Conservation (phyloP, 192 early-diverging fungal genomes). For the Entomortierella beljakovae region DNA sequence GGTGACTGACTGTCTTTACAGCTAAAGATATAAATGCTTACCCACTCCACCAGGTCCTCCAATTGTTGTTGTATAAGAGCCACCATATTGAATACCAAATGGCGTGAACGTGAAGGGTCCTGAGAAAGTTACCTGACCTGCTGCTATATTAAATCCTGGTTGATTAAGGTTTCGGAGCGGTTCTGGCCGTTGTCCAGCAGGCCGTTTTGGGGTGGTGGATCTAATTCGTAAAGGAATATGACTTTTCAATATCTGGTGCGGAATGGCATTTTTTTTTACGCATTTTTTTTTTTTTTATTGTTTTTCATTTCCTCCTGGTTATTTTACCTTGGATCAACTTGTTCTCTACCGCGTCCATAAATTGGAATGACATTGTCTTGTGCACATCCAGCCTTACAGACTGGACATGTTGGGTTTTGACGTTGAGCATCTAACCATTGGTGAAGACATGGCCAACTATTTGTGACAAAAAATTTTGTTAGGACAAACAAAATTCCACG, state of each 20-base stretch:
- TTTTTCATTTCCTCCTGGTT: too few relatives aligned
- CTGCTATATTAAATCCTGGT: slow-evolving; percentile 57
- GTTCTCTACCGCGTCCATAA: slow-evolving; percentile 83
- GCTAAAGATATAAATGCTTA: slow-evolving; percentile 5
- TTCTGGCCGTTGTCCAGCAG: slow-evolving; percentile 82
- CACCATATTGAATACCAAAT: slow-evolving; percentile 77
- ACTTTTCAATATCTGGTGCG: background rate
- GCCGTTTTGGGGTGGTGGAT: slow-evolving; percentile 73
- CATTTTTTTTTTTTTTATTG: too few relatives aligned
- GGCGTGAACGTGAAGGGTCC: slow-evolving; percentile 71
- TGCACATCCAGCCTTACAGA: slow-evolving; percentile 88
- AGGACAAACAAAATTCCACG: too few relatives aligned
- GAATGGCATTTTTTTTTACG: too few relatives aligned
- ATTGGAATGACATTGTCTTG: slow-evolving; percentile 88
- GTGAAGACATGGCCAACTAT: slow-evolving; percentile 75
- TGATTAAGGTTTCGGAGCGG: slow-evolving; percentile 69
- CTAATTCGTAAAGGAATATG: slow-evolving; percentile 8
- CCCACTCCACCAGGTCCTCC: slow-evolving; percentile 51
- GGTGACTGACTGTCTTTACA: too few relatives aligned
- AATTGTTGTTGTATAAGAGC: slow-evolving; percentile 60
- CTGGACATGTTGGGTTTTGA: slow-evolving; percentile 81
- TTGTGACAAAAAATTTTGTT: background rate
- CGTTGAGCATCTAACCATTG: slow-evolving; percentile 81
- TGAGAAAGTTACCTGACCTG: slow-evolving; percentile 69
- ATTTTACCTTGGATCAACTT: slow-evolving; percentile 76